Base-by-base conservation (phyloP, 345 rosid genomes). In the Draba incana region DNA sequence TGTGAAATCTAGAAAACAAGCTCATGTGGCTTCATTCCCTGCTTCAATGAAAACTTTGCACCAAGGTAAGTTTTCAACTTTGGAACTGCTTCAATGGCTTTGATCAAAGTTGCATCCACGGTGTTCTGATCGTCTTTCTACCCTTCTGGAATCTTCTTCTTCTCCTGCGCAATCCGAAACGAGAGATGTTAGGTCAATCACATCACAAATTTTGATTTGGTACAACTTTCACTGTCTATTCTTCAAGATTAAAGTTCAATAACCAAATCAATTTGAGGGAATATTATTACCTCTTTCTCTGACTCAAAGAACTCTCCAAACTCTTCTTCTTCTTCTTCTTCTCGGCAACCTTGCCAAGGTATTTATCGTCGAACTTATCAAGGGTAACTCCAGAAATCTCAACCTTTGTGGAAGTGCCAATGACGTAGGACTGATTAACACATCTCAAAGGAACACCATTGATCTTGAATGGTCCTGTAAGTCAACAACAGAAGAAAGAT, bases 81-180 rank as follows among this genome's bases (percentile, higher is more conserved):
- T 3, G 84, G 84, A 33, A 93, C 86, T 3, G 61, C 77, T 65
- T 88, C 97, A 14, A 88, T 82, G 59, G 89, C 76, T 71, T 86
- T 85, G 39, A 93, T 64, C 79, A 88, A 74, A 13, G 79, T 43
- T 8, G 83, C 55, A 33, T 93, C 98, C 16, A 93, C 78, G 0
- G 83, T 16, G 57, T 93, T 88, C 84, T 88, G 98, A 53, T 90
- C 96, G 44, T 86, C 97, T 68, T 93, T 90, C 85, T 83, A 88
- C 8, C 61, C 88, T 47, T 80, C 85, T 1, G 94, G 89, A 1
- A 90, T 75, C 15, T 49, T 80, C 27, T 81, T 86, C 75, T 86
- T 81, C 35, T 81, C 98, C 97, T 90, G 73, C 13, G 6, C 0
- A 28, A 48, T 15, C 7, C 8, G 57, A 42, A 72, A 24, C 4